phyloP scores from a whole-genome alignment of 331 rosid species.

The Rosa hybrid region DNA sequence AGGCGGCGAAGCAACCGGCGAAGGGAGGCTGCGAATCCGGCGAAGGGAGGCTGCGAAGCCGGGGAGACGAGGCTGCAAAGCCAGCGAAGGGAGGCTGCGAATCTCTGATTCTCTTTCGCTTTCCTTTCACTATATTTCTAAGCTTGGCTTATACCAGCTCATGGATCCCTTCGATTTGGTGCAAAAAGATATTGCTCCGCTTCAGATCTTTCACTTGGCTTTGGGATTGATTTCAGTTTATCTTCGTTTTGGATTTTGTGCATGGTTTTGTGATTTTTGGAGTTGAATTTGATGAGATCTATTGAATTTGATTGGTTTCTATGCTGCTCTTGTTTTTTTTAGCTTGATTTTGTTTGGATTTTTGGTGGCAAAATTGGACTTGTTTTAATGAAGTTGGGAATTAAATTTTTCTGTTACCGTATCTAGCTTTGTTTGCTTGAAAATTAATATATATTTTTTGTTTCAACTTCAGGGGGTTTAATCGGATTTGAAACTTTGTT shows the following conservation, averaged over 20 bases:
- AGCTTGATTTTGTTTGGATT: slow-evolving; percentile 17
- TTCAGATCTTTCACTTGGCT: slow-evolving; percentile 42
- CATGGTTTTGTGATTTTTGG: not conserved
- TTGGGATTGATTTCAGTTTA: slow-evolving; percentile 5
- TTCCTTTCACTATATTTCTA: slow-evolving; percentile 16
- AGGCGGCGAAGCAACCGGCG: too few species aligned
- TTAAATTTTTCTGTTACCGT: too few species aligned
- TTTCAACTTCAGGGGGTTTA: too few species aligned
- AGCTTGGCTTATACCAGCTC: slow-evolving; percentile 32
- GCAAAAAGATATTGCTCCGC: slow-evolving; percentile 60
- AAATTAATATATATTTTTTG: too few species aligned
- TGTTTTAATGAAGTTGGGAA: too few species aligned
- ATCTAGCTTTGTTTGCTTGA: too few species aligned
- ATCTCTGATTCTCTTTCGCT: slow-evolving; percentile 16
- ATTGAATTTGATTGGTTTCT: slow-evolving; percentile 28
- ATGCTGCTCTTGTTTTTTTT: slow-evolving; percentile 3
- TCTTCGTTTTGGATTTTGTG: not conserved
- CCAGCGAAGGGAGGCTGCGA: too few species aligned
- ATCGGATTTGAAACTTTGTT: too few species aligned
- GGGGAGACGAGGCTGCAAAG: too few species aligned
- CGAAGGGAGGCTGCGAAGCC: too few species aligned
- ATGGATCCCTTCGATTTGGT: slow-evolving; percentile 89
- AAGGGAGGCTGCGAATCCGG: too few species aligned
- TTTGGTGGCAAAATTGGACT: not conserved
- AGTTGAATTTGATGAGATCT: slow-evolving; percentile 53